phyloP scores from a whole-genome alignment of 2,329 filamentous ascomycete genomes.

The Aspergillus puulaauensis region DNA sequence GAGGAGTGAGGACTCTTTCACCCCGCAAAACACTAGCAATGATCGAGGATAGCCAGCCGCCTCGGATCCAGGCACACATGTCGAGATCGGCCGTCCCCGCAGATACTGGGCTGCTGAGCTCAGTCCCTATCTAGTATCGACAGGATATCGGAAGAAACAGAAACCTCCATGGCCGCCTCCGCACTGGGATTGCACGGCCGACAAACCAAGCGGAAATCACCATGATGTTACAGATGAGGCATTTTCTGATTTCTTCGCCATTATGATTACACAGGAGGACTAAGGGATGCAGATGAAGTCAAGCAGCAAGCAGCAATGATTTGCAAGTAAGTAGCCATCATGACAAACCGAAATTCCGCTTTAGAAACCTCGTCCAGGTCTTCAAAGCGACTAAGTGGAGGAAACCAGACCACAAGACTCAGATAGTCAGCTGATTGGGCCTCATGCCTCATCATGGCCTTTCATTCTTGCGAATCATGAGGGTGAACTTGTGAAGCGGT shows the following conservation, averaged over 20 bases:
- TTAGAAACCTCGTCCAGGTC: constrained; percentile 16
- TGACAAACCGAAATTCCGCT: constrained; percentile 24
- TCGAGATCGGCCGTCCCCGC: constrained; percentile 22
- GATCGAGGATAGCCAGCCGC: constrained; percentile 14
- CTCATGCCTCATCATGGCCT: not conserved
- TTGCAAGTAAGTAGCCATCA: constrained; percentile 24
- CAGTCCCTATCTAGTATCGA: constrained; percentile 2
- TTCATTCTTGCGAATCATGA: constrained; percentile 6
- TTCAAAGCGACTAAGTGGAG: constrained; percentile 21
- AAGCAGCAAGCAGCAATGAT: constrained; percentile 18
- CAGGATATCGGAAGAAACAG: not conserved
- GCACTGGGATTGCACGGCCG: not conserved
- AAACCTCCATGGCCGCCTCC: no score
- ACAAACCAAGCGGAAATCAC: not conserved
- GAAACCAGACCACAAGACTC: constrained; percentile 12
- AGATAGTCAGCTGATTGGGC: constrained; percentile 20
- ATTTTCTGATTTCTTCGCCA: constrained; percentile 14
- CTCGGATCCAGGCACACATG: constrained; percentile 21
- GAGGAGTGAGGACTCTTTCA: not conserved
- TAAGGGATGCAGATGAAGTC: constrained; percentile 10
- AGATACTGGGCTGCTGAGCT: constrained; percentile 3
- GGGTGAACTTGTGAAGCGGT: not conserved
- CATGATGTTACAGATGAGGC: constrained; percentile 13
- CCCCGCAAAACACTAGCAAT: constrained; percentile 22
- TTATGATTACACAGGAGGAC: constrained; percentile 20